Percentiles rank a stretch among this genome's conserved stretches.
phyloP scores from a whole-genome alignment of 352 stramenopile genomes.

The Stramenopiles sp. region DNA sequence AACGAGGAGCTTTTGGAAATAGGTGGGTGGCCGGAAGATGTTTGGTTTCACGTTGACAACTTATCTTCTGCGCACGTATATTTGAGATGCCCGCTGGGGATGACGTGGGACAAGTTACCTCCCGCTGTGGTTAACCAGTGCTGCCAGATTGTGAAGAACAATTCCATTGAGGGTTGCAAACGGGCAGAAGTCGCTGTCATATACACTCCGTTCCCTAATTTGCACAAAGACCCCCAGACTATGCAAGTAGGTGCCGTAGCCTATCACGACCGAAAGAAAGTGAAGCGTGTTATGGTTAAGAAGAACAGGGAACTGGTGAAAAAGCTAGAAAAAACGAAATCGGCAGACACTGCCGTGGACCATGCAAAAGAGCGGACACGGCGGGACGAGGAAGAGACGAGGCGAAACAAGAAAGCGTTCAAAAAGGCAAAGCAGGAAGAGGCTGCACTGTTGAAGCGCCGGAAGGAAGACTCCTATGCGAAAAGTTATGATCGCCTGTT shows the following conservation, averaged over 20 bases:
- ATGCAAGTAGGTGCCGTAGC: conserved; percentile 75
- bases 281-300: conserved; percentile 41
- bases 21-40: conserved; percentile 83
- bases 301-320: conserved; percentile 64
- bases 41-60: conserved; percentile 95
- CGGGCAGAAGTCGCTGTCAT: conserved; percentile 62
- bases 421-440: no score
- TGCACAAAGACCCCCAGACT: conserved; percentile 58
- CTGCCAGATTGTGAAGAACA: conserved; percentile 72
- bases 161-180: conserved; percentile 80
- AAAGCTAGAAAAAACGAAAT: conserved; percentile 57
- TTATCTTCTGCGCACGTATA: conserved; percentile 94
- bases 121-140: conserved; percentile 36
- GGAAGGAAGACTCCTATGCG: no score
- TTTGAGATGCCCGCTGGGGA: conserved; percentile 59
- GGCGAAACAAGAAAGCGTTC: no score
- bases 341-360: no score
- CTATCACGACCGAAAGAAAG: conserved; percentile 33
- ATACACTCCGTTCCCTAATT: conserved; percentile 74
- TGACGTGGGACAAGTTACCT: conserved; percentile 22
- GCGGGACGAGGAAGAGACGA: no score
- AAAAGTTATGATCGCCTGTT: no score
- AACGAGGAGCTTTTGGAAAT: conserved; percentile 96
- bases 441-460: no score
- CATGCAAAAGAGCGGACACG: no score